Conservation (phyloP, 2,329 filamentous ascomycete species). For the Dothidotthia symphoricarpi region DNA sequence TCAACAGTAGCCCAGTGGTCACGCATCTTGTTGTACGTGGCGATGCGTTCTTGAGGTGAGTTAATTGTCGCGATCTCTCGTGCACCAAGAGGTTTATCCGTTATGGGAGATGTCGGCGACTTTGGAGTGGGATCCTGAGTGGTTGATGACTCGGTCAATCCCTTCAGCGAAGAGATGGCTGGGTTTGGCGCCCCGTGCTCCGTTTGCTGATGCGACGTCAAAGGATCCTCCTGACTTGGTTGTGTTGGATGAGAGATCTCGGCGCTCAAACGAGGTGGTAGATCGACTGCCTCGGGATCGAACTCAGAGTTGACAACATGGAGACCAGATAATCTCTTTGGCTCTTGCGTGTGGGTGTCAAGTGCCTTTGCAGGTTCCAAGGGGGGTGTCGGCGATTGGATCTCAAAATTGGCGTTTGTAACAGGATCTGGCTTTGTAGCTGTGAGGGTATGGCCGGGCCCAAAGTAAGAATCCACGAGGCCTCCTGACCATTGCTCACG, state of each 20-base stretch:
- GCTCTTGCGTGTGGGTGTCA: slow-evolving; percentile 20
- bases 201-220: slow-evolving; percentile 6
- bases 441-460: slow-evolving; percentile 26
- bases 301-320: slow-evolving; percentile 47
- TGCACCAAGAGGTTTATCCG: slow-evolving; percentile 55
- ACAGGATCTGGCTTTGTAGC: slow-evolving; percentile 22
- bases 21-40: slow-evolving; percentile 70
- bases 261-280: slow-evolving; percentile 36
- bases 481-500: slow-evolving; percentile 17
- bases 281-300: slow-evolving; percentile 39
- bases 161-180: slow-evolving; percentile 9
- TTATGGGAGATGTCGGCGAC: slow-evolving; percentile 22
- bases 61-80: slow-evolving; percentile 73
- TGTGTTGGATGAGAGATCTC: slow-evolving; percentile 15
- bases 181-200: slow-evolving; percentile 4
- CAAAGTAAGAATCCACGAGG: slow-evolving; percentile 27
- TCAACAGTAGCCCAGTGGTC: slow-evolving; percentile 69
- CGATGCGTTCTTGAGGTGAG: slow-evolving; percentile 66
- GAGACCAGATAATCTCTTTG: slow-evolving; percentile 34
- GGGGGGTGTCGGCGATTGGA: slow-evolving; percentile 16
- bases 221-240: slow-evolving; percentile 11
- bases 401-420: slow-evolving; percentile 15
- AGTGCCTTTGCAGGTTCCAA: slow-evolving; percentile 14
- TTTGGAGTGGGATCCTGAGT: slow-evolving; percentile 17
- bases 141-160: slow-evolving; percentile 12